These are phyloP conservation scores for Boletus reticuloceps DNA, from an alignment of 768 basidiomycete species.

Conservation along the genomic window DNA sequence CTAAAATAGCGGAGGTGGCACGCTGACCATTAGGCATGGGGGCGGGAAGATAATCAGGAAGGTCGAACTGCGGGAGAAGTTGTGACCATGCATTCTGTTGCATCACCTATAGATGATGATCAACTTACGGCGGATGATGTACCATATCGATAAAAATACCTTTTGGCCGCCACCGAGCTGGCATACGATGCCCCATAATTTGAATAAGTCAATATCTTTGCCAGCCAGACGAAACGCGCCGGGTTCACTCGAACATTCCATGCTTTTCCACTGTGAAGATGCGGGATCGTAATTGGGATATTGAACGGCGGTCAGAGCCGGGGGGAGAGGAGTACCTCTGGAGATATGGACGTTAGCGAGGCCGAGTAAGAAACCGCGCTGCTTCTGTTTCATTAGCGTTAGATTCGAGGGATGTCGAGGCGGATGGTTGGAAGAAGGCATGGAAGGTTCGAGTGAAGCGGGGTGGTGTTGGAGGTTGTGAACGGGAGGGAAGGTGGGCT, in stretches of 20 bases:
- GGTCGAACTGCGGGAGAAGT: slow-evolving; percentile 53
- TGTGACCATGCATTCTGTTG: slow-evolving; percentile 55
- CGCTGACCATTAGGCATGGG: slow-evolving; percentile 46
- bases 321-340: slow-evolving; percentile 67
- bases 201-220: slow-evolving; percentile 75
- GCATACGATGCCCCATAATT: slow-evolving; percentile 61
- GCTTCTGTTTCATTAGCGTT: slow-evolving; percentile 49
- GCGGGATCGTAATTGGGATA: slow-evolving; percentile 60
- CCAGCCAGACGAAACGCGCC: slow-evolving; percentile 70
- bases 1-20: slow-evolving; percentile 50
- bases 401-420: slow-evolving; percentile 35
- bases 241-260: slow-evolving; percentile 59
- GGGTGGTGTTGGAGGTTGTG: slow-evolving; percentile 31
- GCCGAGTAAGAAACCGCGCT: slow-evolving; percentile 55
- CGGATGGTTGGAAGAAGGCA: slow-evolving; percentile 37
- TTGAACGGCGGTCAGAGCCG: slow-evolving; percentile 62
- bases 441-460: slow-evolving; percentile 46
- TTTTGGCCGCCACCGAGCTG: slow-evolving; percentile 59
- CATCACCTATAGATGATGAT: slow-evolving; percentile 37
- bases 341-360: slow-evolving; percentile 60
- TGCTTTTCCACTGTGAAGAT: slow-evolving; percentile 59
- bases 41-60: slow-evolving; percentile 54
- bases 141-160: slow-evolving; percentile 41
- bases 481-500: slow-evolving; percentile 42
- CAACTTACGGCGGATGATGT: slow-evolving; percentile 14